Base-by-base conservation (phyloP, 2,329 filamentous ascomycete genomes). In the Penicillium paneum region DNA sequence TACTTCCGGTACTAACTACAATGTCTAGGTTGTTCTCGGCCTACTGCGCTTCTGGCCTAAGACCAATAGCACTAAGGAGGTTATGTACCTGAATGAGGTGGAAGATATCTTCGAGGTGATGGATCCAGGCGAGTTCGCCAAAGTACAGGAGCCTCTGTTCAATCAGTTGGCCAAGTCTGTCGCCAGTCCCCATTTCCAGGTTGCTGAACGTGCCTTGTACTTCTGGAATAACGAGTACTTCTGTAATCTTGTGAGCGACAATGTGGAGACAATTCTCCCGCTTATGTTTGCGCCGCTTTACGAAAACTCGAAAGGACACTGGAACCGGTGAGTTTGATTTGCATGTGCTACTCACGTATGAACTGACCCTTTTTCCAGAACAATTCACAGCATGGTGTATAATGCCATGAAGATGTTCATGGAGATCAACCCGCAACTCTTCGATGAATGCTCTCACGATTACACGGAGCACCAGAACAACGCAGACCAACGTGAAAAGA, bases 141-240 rank as follows among this genome's bases (percentile, higher is more conserved):
- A 99, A 78, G 94, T 99, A 36, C 94, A 99, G 74, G 94, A 97
- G 69, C 93, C 94, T 45, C 79, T 99, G 36, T 99, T 99, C 81
- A 91, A 96, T 67, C 94, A 99, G 73, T 81, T 99, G 62, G 92
- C 94, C 62, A 99, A 97, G 75, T 97, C 94, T 2, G 94, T 99
- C 39, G 93, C 94, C 46, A 99, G 94, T 71, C 94, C 94, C 45
- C 94, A 99, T 75, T 99, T 99, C 79, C 94, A 99, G 80, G 94
- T 99, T 55, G 94, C 94, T 17, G 94, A 99, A 77, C 86, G 94
- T 62, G 94, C 94, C 5, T 82, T 99, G 28, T 99, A 99, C 78
- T 99, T 99, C 79, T 99, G 94, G 94, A 99, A 99, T 81, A 99
- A 99, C 70, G 94, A 99, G 74, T 99, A 99, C 74, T 99, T 99